phyloP scores from a whole-genome alignment of 2,329 filamentous ascomycete genomes.

The Venturiaceae sp. region DNA sequence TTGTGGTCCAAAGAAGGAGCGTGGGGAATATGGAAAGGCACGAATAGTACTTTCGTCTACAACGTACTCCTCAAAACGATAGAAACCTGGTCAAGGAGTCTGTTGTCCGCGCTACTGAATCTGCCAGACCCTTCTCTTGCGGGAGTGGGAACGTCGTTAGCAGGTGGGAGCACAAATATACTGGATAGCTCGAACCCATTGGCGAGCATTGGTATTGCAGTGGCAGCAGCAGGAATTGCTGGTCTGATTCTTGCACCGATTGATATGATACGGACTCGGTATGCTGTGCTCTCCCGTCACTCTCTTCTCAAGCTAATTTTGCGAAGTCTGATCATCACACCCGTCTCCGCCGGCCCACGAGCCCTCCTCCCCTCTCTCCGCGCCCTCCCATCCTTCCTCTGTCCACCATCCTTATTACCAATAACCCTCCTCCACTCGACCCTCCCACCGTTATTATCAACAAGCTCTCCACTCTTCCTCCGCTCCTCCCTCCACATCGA shows the following conservation, averaged over 20 bases:
- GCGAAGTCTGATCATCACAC: constrained; percentile 70
- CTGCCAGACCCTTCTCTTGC: constrained; percentile 69
- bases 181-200: constrained; percentile 74
- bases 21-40: constrained; percentile 89
- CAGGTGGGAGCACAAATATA: constrained; percentile 22
- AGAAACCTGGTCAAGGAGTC: constrained; percentile 84
- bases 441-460: constrained; percentile 71
- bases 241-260: constrained; percentile 77
- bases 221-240: constrained; percentile 56
- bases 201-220: constrained; percentile 66
- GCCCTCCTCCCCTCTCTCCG: constrained; percentile 71
- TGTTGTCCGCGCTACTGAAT: constrained; percentile 84
- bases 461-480: constrained; percentile 75
- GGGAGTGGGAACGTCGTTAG: constrained; percentile 14
- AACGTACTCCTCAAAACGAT: constrained; percentile 75
- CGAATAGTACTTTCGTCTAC: constrained; percentile 89
- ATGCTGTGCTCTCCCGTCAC: constrained; percentile 5
- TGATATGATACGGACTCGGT: constrained; percentile 75
- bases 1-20: constrained; percentile 83
- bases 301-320: constrained; percentile 10
- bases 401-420: constrained; percentile 59
- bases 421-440: constrained; percentile 84
- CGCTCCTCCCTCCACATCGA: constrained; percentile 80
- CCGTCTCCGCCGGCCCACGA: constrained; percentile 62
- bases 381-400: constrained; percentile 60